Evolutionary conservation across 1,284 basidiomycete genomes (phyloP), one percentile per base, ranked within the genome.

Genomic region (Trichosporon sp.): DNA sequence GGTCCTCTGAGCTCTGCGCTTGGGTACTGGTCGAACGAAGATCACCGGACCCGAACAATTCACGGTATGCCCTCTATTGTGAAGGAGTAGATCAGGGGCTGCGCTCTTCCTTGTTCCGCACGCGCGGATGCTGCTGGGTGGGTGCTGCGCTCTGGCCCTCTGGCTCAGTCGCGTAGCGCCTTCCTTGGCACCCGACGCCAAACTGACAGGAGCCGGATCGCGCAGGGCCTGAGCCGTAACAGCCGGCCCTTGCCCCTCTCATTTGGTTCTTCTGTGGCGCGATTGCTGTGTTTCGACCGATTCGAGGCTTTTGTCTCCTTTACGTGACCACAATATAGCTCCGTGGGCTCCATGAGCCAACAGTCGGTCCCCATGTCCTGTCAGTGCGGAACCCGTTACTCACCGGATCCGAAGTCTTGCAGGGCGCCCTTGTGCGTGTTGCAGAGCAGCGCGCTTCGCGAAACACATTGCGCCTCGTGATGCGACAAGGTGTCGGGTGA

Each of bases 101-200:
- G 16, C 43, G 16, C 16, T 5, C 43, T 16, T 5, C 43, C 43
- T 14, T n/a, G 4, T 46, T 40, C 38, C 43, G 43, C 43, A 11
- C 7, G 43, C 16, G 43, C 11, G 26, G 2, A 1, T 26, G 26
- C 26, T 26, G 26, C 26, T 26, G 26, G 26, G 26, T 4, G 16
- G 43, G 43, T 46, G 43, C 16, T 46, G 31, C 54, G 54, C 54
- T 59, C 54, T 59, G 54, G 43, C 43, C 43, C 54, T 59, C 54
- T 59, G 54, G 43, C 43, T 14, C 43, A 46, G 43, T 46, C 43
- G 43, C 43, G 16, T n/a, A 46, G 43, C 43, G 43, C 43, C 43
- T 16, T 11, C 43, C 14, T 2, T 46, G 14, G 40, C 43, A n/a
- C 43, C 11, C 43, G 43, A 46, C 43, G 43, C 43, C 35, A 7